Evolutionary conservation across 2,329 filamentous ascomycete genomes (phyloP).

Genomic region (Epicoccum sorghinum): DNA sequence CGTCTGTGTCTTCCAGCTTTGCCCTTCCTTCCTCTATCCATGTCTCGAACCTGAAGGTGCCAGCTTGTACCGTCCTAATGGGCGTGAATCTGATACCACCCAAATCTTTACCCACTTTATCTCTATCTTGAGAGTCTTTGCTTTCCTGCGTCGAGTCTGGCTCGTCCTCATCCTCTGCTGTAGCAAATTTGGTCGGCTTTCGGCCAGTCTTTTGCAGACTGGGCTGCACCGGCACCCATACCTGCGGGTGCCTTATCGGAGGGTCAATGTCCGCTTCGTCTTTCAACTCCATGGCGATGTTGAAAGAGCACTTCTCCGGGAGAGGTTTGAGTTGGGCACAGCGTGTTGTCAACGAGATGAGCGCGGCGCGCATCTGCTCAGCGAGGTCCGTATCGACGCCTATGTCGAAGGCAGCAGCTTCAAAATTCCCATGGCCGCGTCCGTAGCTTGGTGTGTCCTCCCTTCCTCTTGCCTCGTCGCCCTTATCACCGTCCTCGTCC

Average conservation of each 20-base stretch:
- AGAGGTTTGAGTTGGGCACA: slow-evolving; percentile 63
- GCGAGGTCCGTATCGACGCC: slow-evolving; percentile 63
- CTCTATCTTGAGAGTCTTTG: slow-evolving; percentile 17
- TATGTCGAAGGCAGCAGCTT: slow-evolving; percentile 24
- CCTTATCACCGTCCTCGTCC: slow-evolving; percentile 5
- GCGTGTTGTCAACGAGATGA: slow-evolving; percentile 67
- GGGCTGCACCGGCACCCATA: slow-evolving; percentile 66
- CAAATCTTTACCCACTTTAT: slow-evolving; percentile 45
- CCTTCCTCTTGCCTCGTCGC: neutral
- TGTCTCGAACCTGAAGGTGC: slow-evolving; percentile 69
- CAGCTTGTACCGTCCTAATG: slow-evolving; percentile 67
- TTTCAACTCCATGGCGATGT: slow-evolving; percentile 74
- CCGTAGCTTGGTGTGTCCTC: neutral
- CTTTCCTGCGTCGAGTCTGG: slow-evolving; percentile 24
- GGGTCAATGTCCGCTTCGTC: slow-evolving; percentile 60
- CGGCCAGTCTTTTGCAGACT: slow-evolving; percentile 47
- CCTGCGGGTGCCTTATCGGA: slow-evolving; percentile 58
- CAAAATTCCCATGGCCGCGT: slow-evolving; percentile 13
- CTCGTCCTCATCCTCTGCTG: neutral
- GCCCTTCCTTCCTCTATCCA: slow-evolving; percentile 71
- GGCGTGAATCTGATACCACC: slow-evolving; percentile 64
- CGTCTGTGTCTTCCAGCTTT: slow-evolving; percentile 48
- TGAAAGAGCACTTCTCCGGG: slow-evolving; percentile 73
- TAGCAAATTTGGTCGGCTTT: neutral
- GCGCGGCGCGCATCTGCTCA: slow-evolving; percentile 72